Percentiles rank a stretch among this genome's conserved stretches.
These are phyloP conservation scores for barley (Hordeum vulgare) DNA, from an alignment of 176 grass and related monocot species.

Conservation along the genomic window MorexV3_pseudomolecules_assembly NC_058523.1:561204155-561204654, in stretches of 20 bases:
- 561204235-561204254: neutral
- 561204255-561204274: neutral
- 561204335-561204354: neutral
- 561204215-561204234: neutral
- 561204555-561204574: neutral
- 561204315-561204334: neutral
- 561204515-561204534: neutral
- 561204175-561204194: neutral
- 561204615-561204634: neutral
- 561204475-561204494: neutral
- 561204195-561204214: neutral
- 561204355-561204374: too few relatives aligned
- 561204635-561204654: neutral
- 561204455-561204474: neutral
- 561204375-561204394: too few relatives aligned
- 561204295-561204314: neutral
- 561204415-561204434: too few relatives aligned
- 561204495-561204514: neutral
- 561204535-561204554: neutral
- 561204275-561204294: neutral
- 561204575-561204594: neutral
- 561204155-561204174: constrained; percentile 89
- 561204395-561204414: too few relatives aligned
- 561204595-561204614: neutral
- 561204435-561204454: too few relatives aligned